A percentile compares a stretch with the other conserved stretches of the same genome.
Evolutionary conservation across 2,329 filamentous ascomycete species (phyloP).

Genomic region (Mycogone perniciosa): DNA sequence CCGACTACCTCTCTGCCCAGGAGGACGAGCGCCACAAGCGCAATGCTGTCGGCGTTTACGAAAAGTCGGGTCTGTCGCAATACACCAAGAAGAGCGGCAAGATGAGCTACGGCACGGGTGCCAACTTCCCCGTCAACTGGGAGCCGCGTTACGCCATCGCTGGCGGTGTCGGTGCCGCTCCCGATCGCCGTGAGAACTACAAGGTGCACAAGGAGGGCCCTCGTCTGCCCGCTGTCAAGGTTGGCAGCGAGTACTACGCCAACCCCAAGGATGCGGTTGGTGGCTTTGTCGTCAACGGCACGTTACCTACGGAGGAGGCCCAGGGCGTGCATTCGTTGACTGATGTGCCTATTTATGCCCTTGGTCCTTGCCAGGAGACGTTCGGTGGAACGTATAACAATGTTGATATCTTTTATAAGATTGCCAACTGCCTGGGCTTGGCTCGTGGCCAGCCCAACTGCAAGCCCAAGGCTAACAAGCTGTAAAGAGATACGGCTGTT

Average conservation of each 20-base stretch:
- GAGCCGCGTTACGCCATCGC: conserved; percentile 77
- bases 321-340: conserved; percentile 73
- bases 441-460: conserved; percentile 20
- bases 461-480: conserved; percentile 7
- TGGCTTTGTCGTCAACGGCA: conserved; percentile 72
- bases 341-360: conserved; percentile 71
- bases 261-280: conserved; percentile 59
- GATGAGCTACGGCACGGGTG: conserved; percentile 64
- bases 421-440: conserved; percentile 61
- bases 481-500: neutral
- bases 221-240: conserved; percentile 52
- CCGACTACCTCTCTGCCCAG: conserved; percentile 64
- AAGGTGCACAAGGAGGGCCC: conserved; percentile 61
- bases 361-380: conserved; percentile 70
- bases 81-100: conserved; percentile 56
- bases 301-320: conserved; percentile 54
- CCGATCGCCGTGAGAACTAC: conserved; percentile 73
- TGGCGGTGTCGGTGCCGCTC: conserved; percentile 62
- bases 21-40: conserved; percentile 65
- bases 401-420: conserved; percentile 69
- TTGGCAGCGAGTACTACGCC: conserved; percentile 54
- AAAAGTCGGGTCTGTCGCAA: conserved; percentile 66
- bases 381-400: conserved; percentile 68
- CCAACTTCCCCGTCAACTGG: conserved; percentile 78
- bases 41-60: conserved; percentile 66